Evolutionary conservation across 371 early-diverging fungal species (phyloP).

Genomic region (Mucor sp.): DNA sequence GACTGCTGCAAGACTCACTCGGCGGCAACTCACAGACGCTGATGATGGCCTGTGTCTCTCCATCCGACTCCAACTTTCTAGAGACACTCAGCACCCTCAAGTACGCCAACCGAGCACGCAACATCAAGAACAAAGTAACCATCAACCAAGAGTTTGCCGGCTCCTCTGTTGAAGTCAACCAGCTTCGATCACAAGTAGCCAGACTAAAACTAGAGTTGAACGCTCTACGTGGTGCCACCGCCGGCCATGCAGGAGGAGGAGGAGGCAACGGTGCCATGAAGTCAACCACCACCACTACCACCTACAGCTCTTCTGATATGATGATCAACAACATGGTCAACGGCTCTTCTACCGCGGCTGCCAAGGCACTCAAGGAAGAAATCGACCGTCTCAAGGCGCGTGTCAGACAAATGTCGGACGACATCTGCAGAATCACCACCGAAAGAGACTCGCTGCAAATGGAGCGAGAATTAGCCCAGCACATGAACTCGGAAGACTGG

Average conservation of each 20-base stretch:
- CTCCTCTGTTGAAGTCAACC: slow-evolving; percentile 64
- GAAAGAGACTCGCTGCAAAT: slow-evolving; percentile 61
- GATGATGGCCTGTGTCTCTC: slow-evolving; percentile 92
- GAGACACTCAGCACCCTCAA: slow-evolving; percentile 92
- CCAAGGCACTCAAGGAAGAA: slow-evolving; percentile 48
- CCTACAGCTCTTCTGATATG: slow-evolving; percentile 13
- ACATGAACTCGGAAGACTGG: slow-evolving; percentile 22
- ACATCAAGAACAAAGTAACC: slow-evolving; percentile 78
- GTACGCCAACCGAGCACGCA: slow-evolving; percentile 87
- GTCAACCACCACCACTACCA: neutral
- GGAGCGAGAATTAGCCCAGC: slow-evolving; percentile 42
- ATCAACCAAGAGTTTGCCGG: slow-evolving; percentile 48
- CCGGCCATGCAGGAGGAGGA: neutral
- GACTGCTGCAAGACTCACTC: slow-evolving; percentile 92
- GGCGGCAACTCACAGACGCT: slow-evolving; percentile 91
- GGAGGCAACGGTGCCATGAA: slow-evolving; percentile 4
- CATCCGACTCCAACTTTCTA: slow-evolving; percentile 73
- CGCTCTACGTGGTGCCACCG: slow-evolving; percentile 38
- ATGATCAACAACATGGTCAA: slow-evolving; percentile 21
- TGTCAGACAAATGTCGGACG: slow-evolving; percentile 42
- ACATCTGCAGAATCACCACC: slow-evolving; percentile 51
- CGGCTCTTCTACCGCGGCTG: slow-evolving; percentile 27
- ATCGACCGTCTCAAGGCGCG: slow-evolving; percentile 52
- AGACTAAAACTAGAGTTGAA: slow-evolving; percentile 65
- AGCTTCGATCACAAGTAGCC: slow-evolving; percentile 67